Percentiles rank a stretch among this genome's conserved stretches.
Conservation (phyloP, 139 green algal genomes). For the Pleodorina starrii region DNA sequence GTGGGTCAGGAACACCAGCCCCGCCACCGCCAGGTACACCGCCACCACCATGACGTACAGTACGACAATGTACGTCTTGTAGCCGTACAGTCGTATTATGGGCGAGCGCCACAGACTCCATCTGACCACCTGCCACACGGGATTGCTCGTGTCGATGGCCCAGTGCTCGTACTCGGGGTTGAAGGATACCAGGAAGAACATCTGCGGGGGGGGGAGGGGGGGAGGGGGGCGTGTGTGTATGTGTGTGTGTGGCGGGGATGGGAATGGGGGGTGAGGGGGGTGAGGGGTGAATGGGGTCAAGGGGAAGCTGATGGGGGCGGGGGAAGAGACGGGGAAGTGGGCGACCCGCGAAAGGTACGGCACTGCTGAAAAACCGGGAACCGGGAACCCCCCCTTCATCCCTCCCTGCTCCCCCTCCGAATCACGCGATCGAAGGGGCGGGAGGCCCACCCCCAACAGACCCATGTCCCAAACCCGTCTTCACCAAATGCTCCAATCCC, state of each 20-base stretch:
- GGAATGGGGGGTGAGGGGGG: background rate
- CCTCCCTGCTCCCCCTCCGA: background rate
- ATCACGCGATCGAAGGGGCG: too few species aligned
- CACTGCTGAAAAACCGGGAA: background rate
- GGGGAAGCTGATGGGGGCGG: background rate
- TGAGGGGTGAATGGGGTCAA: background rate
- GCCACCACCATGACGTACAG: background rate
- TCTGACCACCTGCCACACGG: constrained; percentile 1
- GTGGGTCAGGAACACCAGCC: constrained; percentile 6
- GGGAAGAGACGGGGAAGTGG: background rate
- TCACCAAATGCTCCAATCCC: too few species aligned
- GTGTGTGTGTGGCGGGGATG: background rate
- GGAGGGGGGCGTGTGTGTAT: background rate
- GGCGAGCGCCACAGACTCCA: constrained; percentile 26
- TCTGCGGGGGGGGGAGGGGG: background rate
- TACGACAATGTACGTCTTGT: constrained; percentile 15
- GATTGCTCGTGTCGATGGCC: background rate
- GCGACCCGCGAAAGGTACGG: background rate
- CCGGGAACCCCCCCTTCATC: background rate
- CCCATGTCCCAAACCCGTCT: too few species aligned
- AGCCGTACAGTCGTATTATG: constrained; percentile 12
- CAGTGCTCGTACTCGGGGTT: background rate
- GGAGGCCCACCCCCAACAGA: too few species aligned
- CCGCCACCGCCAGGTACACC: background rate
- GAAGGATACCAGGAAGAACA: constrained; percentile 18